Evolutionary conservation across 1,284 basidiomycete species (phyloP).

Genomic region (Calocybe gambosa): DNA sequence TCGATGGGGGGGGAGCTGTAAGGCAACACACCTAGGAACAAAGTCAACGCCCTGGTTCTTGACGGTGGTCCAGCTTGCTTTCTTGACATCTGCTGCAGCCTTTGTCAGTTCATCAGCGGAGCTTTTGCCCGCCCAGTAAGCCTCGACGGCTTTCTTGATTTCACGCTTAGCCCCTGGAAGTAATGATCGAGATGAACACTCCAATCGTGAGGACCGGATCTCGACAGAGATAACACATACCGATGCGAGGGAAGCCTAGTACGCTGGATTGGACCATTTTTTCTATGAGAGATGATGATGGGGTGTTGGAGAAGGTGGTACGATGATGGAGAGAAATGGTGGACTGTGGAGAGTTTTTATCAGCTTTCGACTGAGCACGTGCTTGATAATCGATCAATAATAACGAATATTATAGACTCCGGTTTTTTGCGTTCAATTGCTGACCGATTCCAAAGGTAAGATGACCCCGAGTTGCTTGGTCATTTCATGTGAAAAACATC

Average conservation of each 20-base stretch:
- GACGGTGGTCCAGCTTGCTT: conserved; percentile 86
- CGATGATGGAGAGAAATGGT: conserved; percentile 14
- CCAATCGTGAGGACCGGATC: neutral
- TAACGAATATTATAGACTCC: neutral
- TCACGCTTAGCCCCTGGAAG: conserved; percentile 84
- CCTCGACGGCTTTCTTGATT: conserved; percentile 98
- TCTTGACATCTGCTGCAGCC: conserved; percentile 84
- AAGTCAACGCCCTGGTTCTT: conserved; percentile 88
- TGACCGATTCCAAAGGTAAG: neutral
- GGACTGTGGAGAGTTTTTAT: conserved; percentile 7
- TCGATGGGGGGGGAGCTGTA: conserved; percentile 18
- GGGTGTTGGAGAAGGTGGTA: conserved; percentile 25
- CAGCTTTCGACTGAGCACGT: conserved; percentile 23
- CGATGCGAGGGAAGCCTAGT: conserved; percentile 97
- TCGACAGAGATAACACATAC: conserved; percentile 36
- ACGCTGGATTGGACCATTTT: conserved; percentile 79
- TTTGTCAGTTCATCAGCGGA: conserved; percentile 87
- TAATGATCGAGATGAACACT: neutral
- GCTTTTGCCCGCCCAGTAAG: conserved; percentile 96
- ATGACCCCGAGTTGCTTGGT: neutral
- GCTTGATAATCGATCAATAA: conserved; percentile 28
- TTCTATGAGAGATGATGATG: conserved; percentile 13
- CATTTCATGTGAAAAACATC: neutral
- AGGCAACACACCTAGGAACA: conserved; percentile 74
- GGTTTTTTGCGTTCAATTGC: neutral